Conservation (phyloP, 495 filamentous ascomycete species). For the Penicillium chermesinum region DNA sequence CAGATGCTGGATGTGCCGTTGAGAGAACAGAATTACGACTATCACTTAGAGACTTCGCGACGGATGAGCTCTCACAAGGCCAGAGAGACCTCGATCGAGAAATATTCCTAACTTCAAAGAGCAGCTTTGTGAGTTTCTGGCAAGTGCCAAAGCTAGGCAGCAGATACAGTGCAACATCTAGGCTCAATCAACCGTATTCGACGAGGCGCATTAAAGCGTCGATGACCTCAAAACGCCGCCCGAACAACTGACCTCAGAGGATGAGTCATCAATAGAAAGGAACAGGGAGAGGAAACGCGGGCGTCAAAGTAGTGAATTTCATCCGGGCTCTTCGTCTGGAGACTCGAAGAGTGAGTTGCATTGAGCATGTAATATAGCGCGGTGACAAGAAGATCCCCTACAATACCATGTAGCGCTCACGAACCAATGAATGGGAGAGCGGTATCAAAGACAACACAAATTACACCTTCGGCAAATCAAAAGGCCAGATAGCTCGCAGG, state of each 20-base stretch:
- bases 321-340: neutral
- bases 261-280: neutral
- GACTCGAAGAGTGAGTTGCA: neutral
- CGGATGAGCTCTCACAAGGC: constrained; percentile 4
- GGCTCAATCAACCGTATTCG: constrained; percentile 5
- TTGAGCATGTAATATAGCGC: no score
- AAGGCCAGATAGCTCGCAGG: constrained; percentile 36
- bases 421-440: no score
- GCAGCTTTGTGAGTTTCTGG: constrained; percentile 15
- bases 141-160: constrained; percentile 7
- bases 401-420: no score
- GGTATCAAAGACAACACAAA: no score
- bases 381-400: no score
- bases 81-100: constrained; percentile 8
- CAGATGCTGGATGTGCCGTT: constrained; percentile 5
- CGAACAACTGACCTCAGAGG: constrained; percentile 9
- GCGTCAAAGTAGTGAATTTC: constrained; percentile 8
- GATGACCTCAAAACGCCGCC: constrained; percentile 12
- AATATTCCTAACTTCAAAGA: constrained; percentile 11
- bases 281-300: constrained; percentile 4
- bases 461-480: constrained; percentile 15
- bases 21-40: constrained; percentile 6
- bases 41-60: constrained; percentile 2
- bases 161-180: neutral
- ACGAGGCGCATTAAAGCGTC: constrained; percentile 10